A percentile compares a stretch with the other conserved stretches of the same genome.
These are phyloP conservation scores for Penicillium cinerascens DNA, from an alignment of 495 filamentous ascomycete species.

Conservation along the genomic window DNA sequence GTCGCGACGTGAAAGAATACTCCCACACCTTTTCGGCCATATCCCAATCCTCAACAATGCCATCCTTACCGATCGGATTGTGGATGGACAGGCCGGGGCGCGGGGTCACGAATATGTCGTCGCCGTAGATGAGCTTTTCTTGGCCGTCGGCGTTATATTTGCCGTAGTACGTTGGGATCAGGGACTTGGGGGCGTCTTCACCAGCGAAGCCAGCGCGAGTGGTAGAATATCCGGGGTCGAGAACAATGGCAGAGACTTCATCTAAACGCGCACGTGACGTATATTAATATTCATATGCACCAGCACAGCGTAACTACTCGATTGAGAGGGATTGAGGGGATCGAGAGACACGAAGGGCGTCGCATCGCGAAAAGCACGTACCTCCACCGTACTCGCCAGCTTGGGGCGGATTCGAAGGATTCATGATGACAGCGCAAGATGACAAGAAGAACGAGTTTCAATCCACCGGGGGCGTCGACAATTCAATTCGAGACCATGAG, in stretches of 20 bases:
- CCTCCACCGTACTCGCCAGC: conserved; percentile 80
- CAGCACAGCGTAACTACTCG: not conserved
- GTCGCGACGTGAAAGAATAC: conserved; percentile 73
- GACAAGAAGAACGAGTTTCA: not conserved
- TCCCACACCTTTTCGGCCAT: conserved; percentile 87
- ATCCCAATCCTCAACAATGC: conserved; percentile 95
- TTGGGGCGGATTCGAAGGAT: conserved; percentile 52
- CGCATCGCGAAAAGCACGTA: conserved; percentile 42
- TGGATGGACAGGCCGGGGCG: conserved; percentile 71
- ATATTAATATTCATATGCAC: not conserved
- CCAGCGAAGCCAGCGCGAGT: conserved; percentile 95
- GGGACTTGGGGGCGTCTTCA: conserved; percentile 93
- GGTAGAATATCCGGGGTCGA: conserved; percentile 88
- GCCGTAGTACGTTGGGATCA: conserved; percentile 84
- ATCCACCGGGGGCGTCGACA: conserved; percentile 6
- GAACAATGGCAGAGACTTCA: conserved; percentile 93
- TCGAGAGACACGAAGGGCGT: not conserved
- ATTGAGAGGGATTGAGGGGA: not conserved
- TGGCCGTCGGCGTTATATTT: conserved; percentile 52
- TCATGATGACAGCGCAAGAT: conserved; percentile 31
- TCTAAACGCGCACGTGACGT: conserved; percentile 48
- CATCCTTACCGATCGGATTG: conserved; percentile 88
- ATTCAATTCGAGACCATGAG: conserved; percentile 12
- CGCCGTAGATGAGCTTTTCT: conserved; percentile 71
- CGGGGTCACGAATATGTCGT: conserved; percentile 78